phyloP scores from a whole-genome alignment of 352 stramenopile species.

The Globisporangium cystogenes region DNA sequence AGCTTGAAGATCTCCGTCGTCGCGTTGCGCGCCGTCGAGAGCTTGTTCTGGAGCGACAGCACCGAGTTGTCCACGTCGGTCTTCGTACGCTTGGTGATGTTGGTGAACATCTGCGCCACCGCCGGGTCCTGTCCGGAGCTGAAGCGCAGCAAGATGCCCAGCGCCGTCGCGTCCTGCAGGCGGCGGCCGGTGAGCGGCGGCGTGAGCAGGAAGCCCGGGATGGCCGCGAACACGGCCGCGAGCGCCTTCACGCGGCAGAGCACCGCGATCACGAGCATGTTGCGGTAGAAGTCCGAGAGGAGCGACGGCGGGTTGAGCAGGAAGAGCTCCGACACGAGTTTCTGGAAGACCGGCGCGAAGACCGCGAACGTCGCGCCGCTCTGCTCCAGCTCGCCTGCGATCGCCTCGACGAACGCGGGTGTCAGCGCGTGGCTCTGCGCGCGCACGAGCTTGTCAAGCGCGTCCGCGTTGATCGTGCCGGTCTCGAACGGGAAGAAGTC shows the following conservation, averaged over 20 bases:
- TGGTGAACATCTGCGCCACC: slow-evolving; percentile 77
- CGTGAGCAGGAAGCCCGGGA: slow-evolving; percentile 68
- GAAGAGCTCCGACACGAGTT: slow-evolving; percentile 73
- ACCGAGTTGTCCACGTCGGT: slow-evolving; percentile 75
- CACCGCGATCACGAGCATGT: slow-evolving; percentile 58
- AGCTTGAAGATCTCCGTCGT: slow-evolving; percentile 62
- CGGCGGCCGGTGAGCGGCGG: slow-evolving; percentile 54
- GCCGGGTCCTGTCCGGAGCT: slow-evolving; percentile 63
- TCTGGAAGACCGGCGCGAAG: slow-evolving; percentile 77
- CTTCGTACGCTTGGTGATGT: slow-evolving; percentile 82
- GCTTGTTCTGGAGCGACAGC: slow-evolving; percentile 49
- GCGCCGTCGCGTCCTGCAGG: slow-evolving; percentile 72
- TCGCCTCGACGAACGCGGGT: slow-evolving; percentile 48
- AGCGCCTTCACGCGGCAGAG: slow-evolving; percentile 67
- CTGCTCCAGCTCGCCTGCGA: slow-evolving; percentile 45
- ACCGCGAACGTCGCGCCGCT: slow-evolving; percentile 42
- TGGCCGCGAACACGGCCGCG: slow-evolving; percentile 51
- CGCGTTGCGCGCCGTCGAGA: slow-evolving; percentile 61
- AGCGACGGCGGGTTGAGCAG: slow-evolving; percentile 72
- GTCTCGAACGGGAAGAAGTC: slow-evolving; percentile 82
- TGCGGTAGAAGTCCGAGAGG: slow-evolving; percentile 71
- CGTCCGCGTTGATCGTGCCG: slow-evolving; percentile 57
- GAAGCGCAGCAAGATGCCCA: slow-evolving; percentile 73
- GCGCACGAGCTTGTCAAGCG: slow-evolving; percentile 67
- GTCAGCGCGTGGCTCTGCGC: slow-evolving; percentile 46